A percentile compares a stretch with the other conserved stretches of the same genome.
Conservation (phyloP, 2,329 filamentous ascomycete species). For the Fusarium goolgardi region DNA sequence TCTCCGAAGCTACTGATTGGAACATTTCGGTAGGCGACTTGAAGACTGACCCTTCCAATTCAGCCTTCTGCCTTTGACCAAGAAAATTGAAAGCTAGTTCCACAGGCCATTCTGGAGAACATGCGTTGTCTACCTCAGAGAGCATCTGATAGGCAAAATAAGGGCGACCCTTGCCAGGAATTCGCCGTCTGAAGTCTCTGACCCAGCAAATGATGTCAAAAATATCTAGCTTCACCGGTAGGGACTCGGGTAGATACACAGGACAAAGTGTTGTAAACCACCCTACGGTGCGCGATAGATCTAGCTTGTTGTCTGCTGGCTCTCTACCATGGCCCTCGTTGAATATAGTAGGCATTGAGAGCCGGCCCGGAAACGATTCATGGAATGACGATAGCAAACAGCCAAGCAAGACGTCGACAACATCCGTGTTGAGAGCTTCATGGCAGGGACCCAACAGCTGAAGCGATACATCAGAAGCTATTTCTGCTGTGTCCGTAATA, state of each 20-base stretch:
- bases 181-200: conserved; percentile 39
- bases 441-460: conserved; percentile 23
- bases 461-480: neutral
- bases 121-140: neutral
- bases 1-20: conserved; percentile 9
- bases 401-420: conserved; percentile 51
- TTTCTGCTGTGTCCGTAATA: conserved; percentile 13
- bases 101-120: conserved; percentile 8
- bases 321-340: conserved; percentile 55
- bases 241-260: conserved; percentile 21
- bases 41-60: conserved; percentile 15
- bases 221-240: conserved; percentile 24
- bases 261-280: conserved; percentile 53
- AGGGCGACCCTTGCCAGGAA: conserved; percentile 40
- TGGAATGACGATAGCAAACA: conserved; percentile 46
- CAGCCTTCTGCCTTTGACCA: conserved; percentile 17
- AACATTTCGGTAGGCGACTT: conserved; percentile 3
- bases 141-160: conserved; percentile 32
- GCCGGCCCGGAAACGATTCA: conserved; percentile 46
- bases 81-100: conserved; percentile 42
- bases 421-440: conserved; percentile 47
- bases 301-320: conserved; percentile 41
- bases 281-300: conserved; percentile 51
- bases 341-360: conserved; percentile 44
- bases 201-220: conserved; percentile 36